These are phyloP conservation scores for Clonostachys solani DNA, from an alignment of 2,329 filamentous ascomycete genomes.

Conservation along the genomic window DNA sequence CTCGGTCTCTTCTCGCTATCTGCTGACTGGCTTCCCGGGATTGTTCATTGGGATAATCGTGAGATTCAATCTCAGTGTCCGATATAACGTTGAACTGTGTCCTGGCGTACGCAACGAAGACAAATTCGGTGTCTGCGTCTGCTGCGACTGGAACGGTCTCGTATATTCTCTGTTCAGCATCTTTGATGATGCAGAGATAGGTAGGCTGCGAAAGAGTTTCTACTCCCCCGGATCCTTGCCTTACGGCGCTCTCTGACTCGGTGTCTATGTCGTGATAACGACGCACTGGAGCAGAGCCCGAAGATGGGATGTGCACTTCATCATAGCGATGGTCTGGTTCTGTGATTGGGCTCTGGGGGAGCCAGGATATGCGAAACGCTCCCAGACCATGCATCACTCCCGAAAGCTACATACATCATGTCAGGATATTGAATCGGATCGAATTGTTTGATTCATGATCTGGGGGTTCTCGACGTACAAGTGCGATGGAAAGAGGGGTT, in stretches of 20 bases:
- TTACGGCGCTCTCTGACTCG: too few species aligned
- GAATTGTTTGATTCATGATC: neutral
- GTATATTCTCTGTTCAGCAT: conserved; percentile 5
- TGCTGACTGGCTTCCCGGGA: conserved; percentile 7
- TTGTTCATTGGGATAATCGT: conserved; percentile 6
- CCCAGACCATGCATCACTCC: too few species aligned
- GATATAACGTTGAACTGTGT: conserved; percentile 27
- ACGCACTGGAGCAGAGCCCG: neutral
- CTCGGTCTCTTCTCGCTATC: conserved; percentile 12
- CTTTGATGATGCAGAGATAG: conserved; percentile 14
- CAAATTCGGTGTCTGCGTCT: conserved; percentile 19
- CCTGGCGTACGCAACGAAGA: conserved; percentile 34
- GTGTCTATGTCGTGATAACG: neutral
- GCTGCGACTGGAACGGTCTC: conserved; percentile 15
- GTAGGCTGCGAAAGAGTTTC: conserved; percentile 1
- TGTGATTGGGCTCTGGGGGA: neutral
- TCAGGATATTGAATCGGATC: too few species aligned
- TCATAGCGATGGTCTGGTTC: neutral
- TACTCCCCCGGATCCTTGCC: too few species aligned
- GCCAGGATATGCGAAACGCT: neutral
- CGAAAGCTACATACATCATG: too few species aligned
- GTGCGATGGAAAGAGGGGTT: neutral
- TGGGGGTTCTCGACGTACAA: neutral
- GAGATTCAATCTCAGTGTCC: conserved; percentile 7
- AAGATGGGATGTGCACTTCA: neutral